A percentile compares a stretch with the other conserved stretches of the same genome.
Evolutionary conservation across 2,329 filamentous ascomycete species (phyloP).

Genomic region (Fusarium beomiforme): DNA sequence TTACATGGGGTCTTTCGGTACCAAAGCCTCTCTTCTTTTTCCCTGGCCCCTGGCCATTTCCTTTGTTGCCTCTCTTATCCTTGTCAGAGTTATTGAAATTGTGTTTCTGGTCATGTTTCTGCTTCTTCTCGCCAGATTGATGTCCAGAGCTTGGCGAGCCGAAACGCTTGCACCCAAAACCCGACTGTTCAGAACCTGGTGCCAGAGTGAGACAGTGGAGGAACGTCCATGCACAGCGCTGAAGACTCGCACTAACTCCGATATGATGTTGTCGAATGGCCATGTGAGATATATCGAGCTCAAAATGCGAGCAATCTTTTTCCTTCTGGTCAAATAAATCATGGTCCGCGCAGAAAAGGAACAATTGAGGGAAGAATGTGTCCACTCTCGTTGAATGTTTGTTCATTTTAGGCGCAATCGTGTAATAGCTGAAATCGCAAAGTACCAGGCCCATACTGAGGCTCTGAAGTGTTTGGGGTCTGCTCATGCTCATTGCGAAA

Average conservation of each 20-base stretch:
- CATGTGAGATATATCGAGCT: not conserved
- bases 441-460: accelerated
- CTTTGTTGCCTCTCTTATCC: not conserved
- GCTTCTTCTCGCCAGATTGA: accelerated
- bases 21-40: accelerated
- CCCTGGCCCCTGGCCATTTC: not conserved
- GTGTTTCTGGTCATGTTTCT: accelerated
- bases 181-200: accelerated
- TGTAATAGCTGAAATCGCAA: accelerated
- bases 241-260: accelerated
- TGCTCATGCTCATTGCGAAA: not conserved
- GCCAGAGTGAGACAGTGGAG: accelerated
- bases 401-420: not conserved
- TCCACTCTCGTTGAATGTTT: accelerated
- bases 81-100: not conserved
- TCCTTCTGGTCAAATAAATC: no score
- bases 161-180: not conserved
- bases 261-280: accelerated
- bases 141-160: not conserved
- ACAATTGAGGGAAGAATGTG: no score
- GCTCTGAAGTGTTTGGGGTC: not conserved
- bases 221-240: accelerated
- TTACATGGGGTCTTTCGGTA: accelerated
- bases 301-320: no score
- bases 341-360: no score